Evolutionary conservation across 371 early-diverging fungal species (phyloP).

Genomic region (Dipsacomyces acuminosporus): DNA sequence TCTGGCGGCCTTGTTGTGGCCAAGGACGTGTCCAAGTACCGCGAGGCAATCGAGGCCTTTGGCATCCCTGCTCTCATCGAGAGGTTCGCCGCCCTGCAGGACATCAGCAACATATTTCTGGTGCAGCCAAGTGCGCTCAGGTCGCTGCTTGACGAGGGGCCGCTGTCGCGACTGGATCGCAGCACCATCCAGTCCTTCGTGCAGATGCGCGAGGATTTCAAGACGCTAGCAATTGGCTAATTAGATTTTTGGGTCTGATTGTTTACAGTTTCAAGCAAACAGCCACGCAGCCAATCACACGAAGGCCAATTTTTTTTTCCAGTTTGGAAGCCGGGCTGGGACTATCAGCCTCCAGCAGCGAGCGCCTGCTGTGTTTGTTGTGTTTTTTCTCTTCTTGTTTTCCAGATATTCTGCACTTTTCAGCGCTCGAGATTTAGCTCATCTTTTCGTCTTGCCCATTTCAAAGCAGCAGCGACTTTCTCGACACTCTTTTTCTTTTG

Average conservation of each 20-base stretch:
- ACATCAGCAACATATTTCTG: slow-evolving; percentile 84
- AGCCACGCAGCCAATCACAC: no score
- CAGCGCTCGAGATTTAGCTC: no score
- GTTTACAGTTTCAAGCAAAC: no score
- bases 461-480: not conserved
- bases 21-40: slow-evolving; percentile 91
- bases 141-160: slow-evolving; percentile 75
- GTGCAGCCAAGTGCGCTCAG: slow-evolving; percentile 86
- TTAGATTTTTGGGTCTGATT: no score
- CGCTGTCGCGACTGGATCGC: slow-evolving; percentile 74
- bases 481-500: not conserved
- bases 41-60: slow-evolving; percentile 73
- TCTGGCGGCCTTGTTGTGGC: slow-evolving; percentile 80
- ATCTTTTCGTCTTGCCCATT: no score
- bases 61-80: slow-evolving; percentile 70
- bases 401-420: no score
- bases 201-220: slow-evolving; percentile 82
- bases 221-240: no score
- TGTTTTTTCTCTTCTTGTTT: no score
- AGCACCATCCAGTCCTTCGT: slow-evolving; percentile 76
- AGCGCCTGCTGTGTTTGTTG: no score
- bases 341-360: not conserved
- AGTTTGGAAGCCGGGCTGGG: no score
- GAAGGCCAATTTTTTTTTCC: no score
- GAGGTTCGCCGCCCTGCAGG: slow-evolving; percentile 86